These are phyloP conservation scores for Pleurotus tuoliensis DNA, from an alignment of 768 basidiomycete species.

Conservation along the genomic window DNA sequence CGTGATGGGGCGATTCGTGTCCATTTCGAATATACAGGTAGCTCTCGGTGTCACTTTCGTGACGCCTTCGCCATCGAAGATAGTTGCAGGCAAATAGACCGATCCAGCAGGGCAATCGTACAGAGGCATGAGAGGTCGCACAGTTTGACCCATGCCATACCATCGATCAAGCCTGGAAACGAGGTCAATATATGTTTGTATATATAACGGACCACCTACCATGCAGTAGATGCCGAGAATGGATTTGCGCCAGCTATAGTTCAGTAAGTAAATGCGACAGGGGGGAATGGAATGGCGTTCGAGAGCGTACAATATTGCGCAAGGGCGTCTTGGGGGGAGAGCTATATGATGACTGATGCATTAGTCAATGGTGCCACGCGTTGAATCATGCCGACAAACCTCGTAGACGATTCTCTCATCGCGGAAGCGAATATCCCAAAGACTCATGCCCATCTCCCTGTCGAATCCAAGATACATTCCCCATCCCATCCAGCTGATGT, in stretches of 20 bases:
- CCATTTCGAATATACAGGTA: slow-evolving; percentile 64
- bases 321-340: slow-evolving; percentile 59
- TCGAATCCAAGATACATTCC: slow-evolving; percentile 58
- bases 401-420: slow-evolving; percentile 62
- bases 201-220: slow-evolving; percentile 12
- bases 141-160: slow-evolving; percentile 57
- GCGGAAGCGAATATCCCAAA: slow-evolving; percentile 58
- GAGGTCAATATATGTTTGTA: not conserved
- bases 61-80: slow-evolving; percentile 28
- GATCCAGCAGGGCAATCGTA: slow-evolving; percentile 56
- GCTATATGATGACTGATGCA: slow-evolving; percentile 22
- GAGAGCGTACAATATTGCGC: slow-evolving; percentile 46
- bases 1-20: slow-evolving; percentile 52
- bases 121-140: slow-evolving; percentile 57
- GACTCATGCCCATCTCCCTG: slow-evolving; percentile 59
- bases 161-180: slow-evolving; percentile 43
- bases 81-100: slow-evolving; percentile 32
- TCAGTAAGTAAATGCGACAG: not conserved
- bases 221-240: slow-evolving; percentile 55
- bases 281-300: not conserved
- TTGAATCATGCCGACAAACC: slow-evolving; percentile 18
- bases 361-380: not conserved
- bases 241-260: slow-evolving; percentile 55
- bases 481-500: slow-evolving; percentile 69
- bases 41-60: slow-evolving; percentile 39